phyloP scores from a whole-genome alignment of 2,329 filamentous ascomycete genomes.

The Elsinoe necatrix region DNA sequence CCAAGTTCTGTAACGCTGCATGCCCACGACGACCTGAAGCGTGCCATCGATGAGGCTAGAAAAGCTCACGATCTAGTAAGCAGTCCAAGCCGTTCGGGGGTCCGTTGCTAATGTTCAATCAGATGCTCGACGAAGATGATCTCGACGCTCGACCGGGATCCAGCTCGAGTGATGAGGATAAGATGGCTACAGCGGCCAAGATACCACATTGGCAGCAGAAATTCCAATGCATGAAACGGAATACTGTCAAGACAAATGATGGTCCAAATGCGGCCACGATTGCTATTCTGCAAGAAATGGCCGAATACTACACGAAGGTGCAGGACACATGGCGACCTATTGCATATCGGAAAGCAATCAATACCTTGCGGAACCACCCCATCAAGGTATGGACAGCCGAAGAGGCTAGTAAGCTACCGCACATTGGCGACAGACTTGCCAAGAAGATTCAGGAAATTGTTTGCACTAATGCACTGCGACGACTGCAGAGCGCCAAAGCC shows the following conservation, averaged over 20 bases:
- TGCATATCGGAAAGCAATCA: constrained; percentile 70
- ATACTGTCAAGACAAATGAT: constrained; percentile 35
- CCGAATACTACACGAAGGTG: constrained; percentile 64
- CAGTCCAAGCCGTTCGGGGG: not conserved
- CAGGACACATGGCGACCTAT: constrained; percentile 67
- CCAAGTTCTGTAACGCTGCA: not conserved
- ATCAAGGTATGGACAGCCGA: constrained; percentile 57
- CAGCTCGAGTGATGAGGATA: not conserved
- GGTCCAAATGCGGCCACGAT: constrained; percentile 73
- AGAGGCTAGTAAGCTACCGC: constrained; percentile 59
- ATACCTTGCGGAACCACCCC: constrained; percentile 59
- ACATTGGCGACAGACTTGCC: constrained; percentile 65
- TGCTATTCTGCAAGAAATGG: constrained; percentile 68
- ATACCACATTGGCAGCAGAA: constrained; percentile 30
- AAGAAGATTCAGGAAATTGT: constrained; percentile 86
- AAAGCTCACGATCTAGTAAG: constrained; percentile 16
- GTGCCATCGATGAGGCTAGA: constrained; percentile 24
- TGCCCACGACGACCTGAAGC: constrained; percentile 11
- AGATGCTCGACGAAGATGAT: constrained; percentile 19
- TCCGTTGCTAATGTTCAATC: constrained; percentile 17
- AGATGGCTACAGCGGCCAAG: not conserved
- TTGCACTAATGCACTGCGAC: constrained; percentile 59
- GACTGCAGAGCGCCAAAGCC: constrained; percentile 60
- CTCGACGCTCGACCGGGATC: not conserved
- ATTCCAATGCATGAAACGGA: constrained; percentile 54